Evolutionary conservation across 148 eudicot species (phyloP), one percentile per base, ranked within the genome.

Genomic region (Camellia japonica): DNA sequence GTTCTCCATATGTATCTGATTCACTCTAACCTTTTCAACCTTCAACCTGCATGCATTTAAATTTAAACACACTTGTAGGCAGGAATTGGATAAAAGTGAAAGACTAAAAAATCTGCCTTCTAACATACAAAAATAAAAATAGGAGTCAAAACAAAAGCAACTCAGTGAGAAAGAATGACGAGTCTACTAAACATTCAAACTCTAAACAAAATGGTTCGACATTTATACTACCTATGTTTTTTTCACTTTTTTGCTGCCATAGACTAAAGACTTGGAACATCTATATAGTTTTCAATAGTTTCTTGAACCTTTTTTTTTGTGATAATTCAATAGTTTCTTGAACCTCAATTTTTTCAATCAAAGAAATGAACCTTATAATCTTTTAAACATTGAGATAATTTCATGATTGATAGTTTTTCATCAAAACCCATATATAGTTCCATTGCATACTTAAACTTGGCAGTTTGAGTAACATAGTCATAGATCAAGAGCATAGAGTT

Each of bases 1-100:
- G 60, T 89, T 94, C 89, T 97, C 99, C 97, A 94, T 88, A 83
- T 94, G 89, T 82, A 83, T 47, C 79, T 97, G 99, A 41, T 82
- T 89, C 81, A 80, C 88, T 71, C 73, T 83, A 63, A 97, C 95
- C 83, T 83, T 90, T 76, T 83, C 87, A 7, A 97, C 90, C 85
- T 94, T 92, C 73, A 62, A 87, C 80, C 99, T 97, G 97, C 89
- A 88, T 71, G 52, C 14, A 8, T 5, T 49, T 49, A 30, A 30
- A 30, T 30, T 30, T 30, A 30, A 14, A 83, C 7, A 43, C 66
- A 75, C 47, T 16, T 3, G 42, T 46, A 42, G 72, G 68, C 38
- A 59, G 6, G 13, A 44, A 76, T 13, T 43, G 19, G 16, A 62
- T 19, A 30, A 43, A 75, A 75, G 0, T 65, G 49, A 9, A 68